Evolutionary conservation across 1,139 yeast genomes (phyloP).

Genomic region (Zygosaccharomyces pseudobailii): DNA sequence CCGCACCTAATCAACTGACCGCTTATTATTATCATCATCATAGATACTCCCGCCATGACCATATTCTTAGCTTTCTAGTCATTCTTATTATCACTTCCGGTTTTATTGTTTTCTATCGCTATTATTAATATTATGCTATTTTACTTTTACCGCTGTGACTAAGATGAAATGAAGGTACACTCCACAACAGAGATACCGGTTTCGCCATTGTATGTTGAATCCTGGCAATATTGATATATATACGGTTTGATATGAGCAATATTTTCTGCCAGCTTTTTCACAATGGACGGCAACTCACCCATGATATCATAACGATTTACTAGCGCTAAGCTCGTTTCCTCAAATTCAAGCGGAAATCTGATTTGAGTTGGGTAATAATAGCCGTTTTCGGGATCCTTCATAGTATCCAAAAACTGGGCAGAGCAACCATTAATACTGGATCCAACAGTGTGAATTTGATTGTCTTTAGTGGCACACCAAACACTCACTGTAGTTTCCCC

Average conservation of each 20-base stretch:
- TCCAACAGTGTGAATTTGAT: conserved; percentile 49
- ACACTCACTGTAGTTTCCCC: conserved; percentile 65
- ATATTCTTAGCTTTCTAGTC: too few species aligned
- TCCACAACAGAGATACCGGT: conserved; percentile 29
- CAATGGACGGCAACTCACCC: conserved; percentile 83
- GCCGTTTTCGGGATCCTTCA: conserved; percentile 56
- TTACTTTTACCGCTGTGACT: neutral
- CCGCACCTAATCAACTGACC: conserved; percentile 7
- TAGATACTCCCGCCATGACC: too few species aligned
- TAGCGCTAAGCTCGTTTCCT: conserved; percentile 47
- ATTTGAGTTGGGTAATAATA: conserved; percentile 75
- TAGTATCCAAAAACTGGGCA: conserved; percentile 52
- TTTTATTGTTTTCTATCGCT: too few species aligned
- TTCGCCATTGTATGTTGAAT: conserved; percentile 25
- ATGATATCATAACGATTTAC: conserved; percentile 84
- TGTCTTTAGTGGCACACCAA: conserved; percentile 58
- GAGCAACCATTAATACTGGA: conserved; percentile 43
- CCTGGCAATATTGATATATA: conserved; percentile 76
- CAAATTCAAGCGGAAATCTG: conserved; percentile 42
- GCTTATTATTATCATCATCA: neutral
- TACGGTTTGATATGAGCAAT: conserved; percentile 83
- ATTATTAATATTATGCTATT: too few species aligned
- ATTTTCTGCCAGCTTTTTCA: conserved; percentile 73
- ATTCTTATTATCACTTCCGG: too few species aligned
- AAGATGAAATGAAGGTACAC: conserved; percentile 24